Evolutionary conservation across 108 stramenopile species (phyloP), one percentile per base, ranked within the genome.

Genomic region (Epipyxis sp.): DNA sequence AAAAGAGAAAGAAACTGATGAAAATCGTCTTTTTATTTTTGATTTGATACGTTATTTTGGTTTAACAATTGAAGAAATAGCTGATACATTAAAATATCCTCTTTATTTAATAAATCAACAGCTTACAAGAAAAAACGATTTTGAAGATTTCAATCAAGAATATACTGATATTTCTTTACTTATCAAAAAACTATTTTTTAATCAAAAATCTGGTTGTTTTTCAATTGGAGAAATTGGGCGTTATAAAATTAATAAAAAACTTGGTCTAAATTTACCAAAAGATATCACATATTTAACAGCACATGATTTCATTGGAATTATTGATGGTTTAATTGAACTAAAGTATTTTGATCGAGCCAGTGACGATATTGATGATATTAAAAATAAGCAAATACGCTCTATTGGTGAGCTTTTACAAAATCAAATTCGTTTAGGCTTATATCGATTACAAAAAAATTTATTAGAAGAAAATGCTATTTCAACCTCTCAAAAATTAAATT

Each of bases 321-420:
- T 65, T 65, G 34, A 65, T 65, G 61, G 61, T 65, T 65, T 65
- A 65, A 32, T 65, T 32, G 61, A 65, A 65, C 34, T 65, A 65
- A 65, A 65, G 34, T 65, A 65, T 65, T 65, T 65, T 65, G 61
- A 65, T 65, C 20, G 34, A 32, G 20, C 34, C 30, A 65, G 61
- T 65, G 61, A 65, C 34, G 61, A 65, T 65, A 65, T 65, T 32
- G 61, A 65, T 65, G 30, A 65, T 65, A 65, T 65, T 65, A 65
- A 65, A 65, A 65, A 65, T 65, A 65, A 65, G 34, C 30, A 65
- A 65, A 65, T 65, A 32, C 61, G 61, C 34, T 65, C 61, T 32
- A 65, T 65, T 32, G 61, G 61, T 65, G 61, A 65, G 61, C 61
- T 65, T 65, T 65, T 65, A 65, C 61, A 65, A 65, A 65, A 65